A percentile compares a stretch with the other conserved stretches of the same genome.
Evolutionary conservation across 106 monocot species (phyloP).

Genomic region (Acorus gramineus): DNA sequence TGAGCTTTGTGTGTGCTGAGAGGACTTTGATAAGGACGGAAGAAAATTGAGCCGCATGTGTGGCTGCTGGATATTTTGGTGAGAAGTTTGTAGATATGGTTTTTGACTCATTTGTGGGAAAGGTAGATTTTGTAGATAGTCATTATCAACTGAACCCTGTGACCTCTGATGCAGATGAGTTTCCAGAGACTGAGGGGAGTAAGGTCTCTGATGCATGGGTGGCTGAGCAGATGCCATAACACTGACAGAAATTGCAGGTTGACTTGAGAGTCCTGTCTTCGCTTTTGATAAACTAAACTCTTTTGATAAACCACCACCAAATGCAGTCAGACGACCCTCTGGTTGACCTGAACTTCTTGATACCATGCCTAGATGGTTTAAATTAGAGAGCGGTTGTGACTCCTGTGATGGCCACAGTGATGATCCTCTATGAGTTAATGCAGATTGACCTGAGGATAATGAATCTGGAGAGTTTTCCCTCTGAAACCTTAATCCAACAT

Average conservation of each 20-base stretch:
- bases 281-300: conserved; percentile 21
- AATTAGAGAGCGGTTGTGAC: conserved; percentile 4
- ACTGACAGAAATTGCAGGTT: neutral
- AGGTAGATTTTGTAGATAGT: conserved; percentile 6
- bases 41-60: conserved; percentile 2
- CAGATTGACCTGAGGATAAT: conserved; percentile 10
- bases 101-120: conserved; percentile 27
- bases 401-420: conserved; percentile 29
- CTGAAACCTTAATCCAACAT: conserved; percentile 18
- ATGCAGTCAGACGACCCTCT: conserved; percentile 18
- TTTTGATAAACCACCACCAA: conserved; percentile 19
- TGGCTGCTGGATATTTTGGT: conserved; percentile 19
- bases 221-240: neutral
- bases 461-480: conserved; percentile 24
- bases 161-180: neutral
- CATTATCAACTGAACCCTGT: conserved; percentile 15
- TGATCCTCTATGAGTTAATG: conserved; percentile 7
- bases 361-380: neutral
- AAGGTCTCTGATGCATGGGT: no score
- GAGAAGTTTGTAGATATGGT: neutral
- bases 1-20: conserved; percentile 13
- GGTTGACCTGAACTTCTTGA: conserved; percentile 32
- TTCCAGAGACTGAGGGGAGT: no score
- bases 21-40: conserved; percentile 10
- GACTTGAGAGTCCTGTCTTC: conserved; percentile 12